Evolutionary conservation across 2,329 filamentous ascomycete species (phyloP), one percentile per base, ranked within the genome.

Genomic region (Orbilia quercus): DNA sequence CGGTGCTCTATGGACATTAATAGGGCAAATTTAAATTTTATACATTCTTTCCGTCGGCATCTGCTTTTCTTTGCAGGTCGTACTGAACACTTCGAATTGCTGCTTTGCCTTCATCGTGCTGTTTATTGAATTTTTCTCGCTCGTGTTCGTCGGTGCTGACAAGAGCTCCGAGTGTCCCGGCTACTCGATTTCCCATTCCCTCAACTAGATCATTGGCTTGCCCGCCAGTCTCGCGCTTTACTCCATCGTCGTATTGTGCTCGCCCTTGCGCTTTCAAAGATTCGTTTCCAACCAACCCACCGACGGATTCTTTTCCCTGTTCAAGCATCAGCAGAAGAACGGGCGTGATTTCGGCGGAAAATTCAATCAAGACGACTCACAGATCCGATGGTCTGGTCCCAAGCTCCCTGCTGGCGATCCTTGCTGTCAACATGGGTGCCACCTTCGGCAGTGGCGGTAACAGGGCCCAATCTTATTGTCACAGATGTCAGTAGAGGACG

Each of bases 311-410:
- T 84, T 97, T 97, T 45, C 89, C 89, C 69, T 73, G 4, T 31
- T 31, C 9, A 9, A 38, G n/a, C 22, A 14, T 44, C 12, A 28
- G 9, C 2, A 20, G 22, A 28, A 28, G 23, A 12, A 16, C 25
- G 2, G 6, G 7, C n/a, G 20, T 34, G 22, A 23, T 40, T 38
- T 20, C n/a, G 42, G 4, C 7, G 4, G 16, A 31, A 28, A 40
- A 42, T 16, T 14, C 1, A 31, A n/a, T n/a, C 1, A 38, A 22
- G 5, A 34, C n/a, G 16, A 42, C 69, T 73, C 44, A 73, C 69
- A 0, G 90, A 87, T 58, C 93, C 94, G n/a, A 93, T 79, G 3
- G 92, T 96, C 82, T 97, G 93, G 83, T 96, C 91, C 88, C 90
- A 96, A 16, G 85, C 85, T 45, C 94, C 93, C 16, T 86, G 80